These are phyloP conservation scores for Oryza meyeriana DNA, from an alignment of 176 grass and related monocot species.

Conservation along the genomic window DNA sequence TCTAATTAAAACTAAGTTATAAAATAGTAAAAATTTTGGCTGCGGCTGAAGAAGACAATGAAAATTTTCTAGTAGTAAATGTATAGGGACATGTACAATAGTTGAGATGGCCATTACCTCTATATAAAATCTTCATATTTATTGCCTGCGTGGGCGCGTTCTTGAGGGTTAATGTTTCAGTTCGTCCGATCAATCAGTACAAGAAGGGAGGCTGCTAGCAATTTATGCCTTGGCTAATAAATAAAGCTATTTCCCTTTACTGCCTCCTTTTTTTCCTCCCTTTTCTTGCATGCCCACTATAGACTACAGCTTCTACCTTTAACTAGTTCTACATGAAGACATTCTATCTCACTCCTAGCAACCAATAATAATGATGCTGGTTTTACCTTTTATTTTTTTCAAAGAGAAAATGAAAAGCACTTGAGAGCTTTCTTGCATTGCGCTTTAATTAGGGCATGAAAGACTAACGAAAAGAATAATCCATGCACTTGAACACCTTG, in stretches of 20 bases:
- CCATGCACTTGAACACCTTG: not conserved
- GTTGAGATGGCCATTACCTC: too few relatives aligned
- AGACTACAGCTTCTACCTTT: not conserved
- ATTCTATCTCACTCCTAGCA: not conserved
- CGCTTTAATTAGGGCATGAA: not conserved
- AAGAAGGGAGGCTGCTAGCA: not conserved
- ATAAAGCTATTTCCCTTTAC: not conserved
- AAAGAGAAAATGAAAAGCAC: not conserved
- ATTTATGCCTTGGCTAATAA: constrained; percentile 35
- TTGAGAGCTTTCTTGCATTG: not conserved
- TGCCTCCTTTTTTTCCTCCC: not conserved
- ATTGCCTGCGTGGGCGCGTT: not conserved
- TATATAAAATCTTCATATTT: not conserved
- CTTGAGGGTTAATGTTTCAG: not conserved
- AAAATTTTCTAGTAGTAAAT: too few relatives aligned
- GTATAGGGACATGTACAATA: too few relatives aligned
- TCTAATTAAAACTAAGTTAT: too few relatives aligned
- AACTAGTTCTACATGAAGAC: not conserved
- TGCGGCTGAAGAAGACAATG: too few relatives aligned
- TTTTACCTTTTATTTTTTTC: not conserved
- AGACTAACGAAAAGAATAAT: not conserved
- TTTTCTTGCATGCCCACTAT: not conserved
- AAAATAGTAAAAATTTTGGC: too few relatives aligned
- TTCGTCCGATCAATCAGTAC: not conserved
- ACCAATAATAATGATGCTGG: not conserved